Evolutionary conservation across 148 eudicot species (phyloP).

Genomic region (Cornus florida): DNA sequence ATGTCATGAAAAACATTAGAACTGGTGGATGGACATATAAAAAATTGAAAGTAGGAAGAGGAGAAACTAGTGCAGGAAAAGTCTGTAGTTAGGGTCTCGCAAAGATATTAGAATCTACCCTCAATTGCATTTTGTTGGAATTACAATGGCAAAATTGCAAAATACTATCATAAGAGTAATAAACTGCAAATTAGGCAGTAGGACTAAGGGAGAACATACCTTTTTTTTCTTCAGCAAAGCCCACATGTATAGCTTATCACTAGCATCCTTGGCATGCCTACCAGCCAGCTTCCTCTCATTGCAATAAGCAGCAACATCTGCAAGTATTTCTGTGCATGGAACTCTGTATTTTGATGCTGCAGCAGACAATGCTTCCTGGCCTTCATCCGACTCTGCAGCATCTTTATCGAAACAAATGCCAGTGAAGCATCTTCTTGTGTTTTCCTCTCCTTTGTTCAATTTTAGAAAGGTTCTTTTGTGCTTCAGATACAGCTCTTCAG

Average conservation of each 20-base stretch:
- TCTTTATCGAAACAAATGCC: constrained; percentile 53
- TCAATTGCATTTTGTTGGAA: background rate
- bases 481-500: constrained; percentile 60
- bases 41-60: background rate
- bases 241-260: constrained; percentile 81
- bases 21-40: too few relatives aligned
- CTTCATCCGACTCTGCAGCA: constrained; percentile 47
- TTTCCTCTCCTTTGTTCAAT: constrained; percentile 10
- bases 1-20: too few relatives aligned
- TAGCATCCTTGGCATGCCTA: constrained; percentile 81
- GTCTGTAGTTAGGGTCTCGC: background rate
- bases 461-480: constrained; percentile 22
- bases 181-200: background rate
- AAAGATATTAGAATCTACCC: background rate
- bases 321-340: constrained; percentile 51
- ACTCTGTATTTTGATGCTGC: constrained; percentile 59
- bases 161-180: too few relatives aligned
- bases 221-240: constrained; percentile 66
- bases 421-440: constrained; percentile 49
- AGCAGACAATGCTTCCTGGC: constrained; percentile 52
- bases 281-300: constrained; percentile 71
- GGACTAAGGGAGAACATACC: constrained; percentile 36
- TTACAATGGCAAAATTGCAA: too few relatives aligned
- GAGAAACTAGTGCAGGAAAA: background rate
- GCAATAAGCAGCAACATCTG: constrained; percentile 70